These are phyloP conservation scores for Aureobasidium sp. DNA, from an alignment of 2,329 filamentous ascomycete genomes.

Conservation along the genomic window DNA sequence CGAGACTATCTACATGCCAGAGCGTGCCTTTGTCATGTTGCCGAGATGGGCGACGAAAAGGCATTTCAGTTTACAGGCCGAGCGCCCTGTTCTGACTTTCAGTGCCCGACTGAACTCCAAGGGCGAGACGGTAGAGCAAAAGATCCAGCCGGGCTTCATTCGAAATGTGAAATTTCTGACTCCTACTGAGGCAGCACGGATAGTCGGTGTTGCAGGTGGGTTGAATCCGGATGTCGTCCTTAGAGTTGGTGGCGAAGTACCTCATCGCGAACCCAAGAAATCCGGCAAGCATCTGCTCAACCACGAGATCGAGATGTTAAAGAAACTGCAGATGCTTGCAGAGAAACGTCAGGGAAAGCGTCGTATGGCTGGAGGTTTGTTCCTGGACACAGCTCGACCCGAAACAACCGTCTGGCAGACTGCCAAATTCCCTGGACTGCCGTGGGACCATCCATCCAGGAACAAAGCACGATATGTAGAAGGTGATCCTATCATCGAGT, in stretches of 20 bases:
- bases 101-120: conserved; percentile 48
- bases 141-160: conserved; percentile 47
- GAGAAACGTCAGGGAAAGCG: conserved; percentile 29
- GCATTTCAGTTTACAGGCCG: conserved; percentile 47
- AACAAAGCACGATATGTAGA: conserved; percentile 31
- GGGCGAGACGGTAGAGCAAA: conserved; percentile 49
- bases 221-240: conserved; percentile 21
- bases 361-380: conserved; percentile 33
- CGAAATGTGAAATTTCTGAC: conserved; percentile 50
- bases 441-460: conserved; percentile 36
- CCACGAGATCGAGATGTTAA: conserved; percentile 14
- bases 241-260: conserved; percentile 30
- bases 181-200: conserved; percentile 31
- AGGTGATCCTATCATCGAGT: conserved; percentile 41
- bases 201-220: conserved; percentile 14
- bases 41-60: conserved; percentile 42
- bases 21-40: conserved; percentile 51
- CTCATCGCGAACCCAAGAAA: conserved; percentile 15
- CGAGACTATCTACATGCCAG: conserved; percentile 51
- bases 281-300: conserved; percentile 22
- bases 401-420: conserved; percentile 33
- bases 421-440: conserved; percentile 27
- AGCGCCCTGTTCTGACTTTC: conserved; percentile 55
- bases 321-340: conserved; percentile 29
- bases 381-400: conserved; percentile 25